Base-by-base conservation (phyloP, 257 asterid species). In the Nicotiana sylvestris region DNA sequence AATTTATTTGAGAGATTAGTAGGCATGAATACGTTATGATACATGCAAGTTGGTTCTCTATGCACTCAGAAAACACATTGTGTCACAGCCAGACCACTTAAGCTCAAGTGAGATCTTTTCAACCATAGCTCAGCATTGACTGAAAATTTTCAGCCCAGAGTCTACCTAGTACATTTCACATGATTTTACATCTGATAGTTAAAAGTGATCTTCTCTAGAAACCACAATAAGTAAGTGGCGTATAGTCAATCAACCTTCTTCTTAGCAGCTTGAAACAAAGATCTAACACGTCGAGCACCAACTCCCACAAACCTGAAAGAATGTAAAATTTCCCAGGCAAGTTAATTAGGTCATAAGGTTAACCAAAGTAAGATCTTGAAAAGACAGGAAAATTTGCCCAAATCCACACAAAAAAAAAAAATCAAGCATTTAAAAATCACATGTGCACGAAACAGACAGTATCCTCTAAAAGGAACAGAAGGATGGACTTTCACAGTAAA, bases 261-360 rank as follows among this genome's bases (percentile, higher is more conserved):
- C 87, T 94, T 95, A 82, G 98, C 99, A 37, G 97, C 99, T 93
- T 96, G 99, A 87, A 96, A 96, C 89, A 96, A 88, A 68, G 98
- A 94, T 92, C 99, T 92, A 80, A 94, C 99, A 81, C 99, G 97
- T 21, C 99, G 97, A 83, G 98, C 99, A 88, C 99, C 99, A 83
- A 94, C 98, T 30, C 99, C 99, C 30, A 96, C 99, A 91, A 94
- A 96, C 99, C 99, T 96, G 61, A 46, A 39, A 89, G 82, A 79
- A 89, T 65, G 61, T 60, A 81, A 64, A 85, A 81, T 29, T 76
- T 4, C 29, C 21, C 64, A 16, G 64, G 29, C 46, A 51, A 51
- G 64, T 76, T 51, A 76, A 27, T 51, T 51, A 76, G 46, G 46
- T 51, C 21, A 39, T 51, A 66, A 76, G 29, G 66, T 84, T 84